Evolutionary conservation across 306 rosid genomes (phyloP).

Genomic region (Amphicarpaea edgeworthii): DNA sequence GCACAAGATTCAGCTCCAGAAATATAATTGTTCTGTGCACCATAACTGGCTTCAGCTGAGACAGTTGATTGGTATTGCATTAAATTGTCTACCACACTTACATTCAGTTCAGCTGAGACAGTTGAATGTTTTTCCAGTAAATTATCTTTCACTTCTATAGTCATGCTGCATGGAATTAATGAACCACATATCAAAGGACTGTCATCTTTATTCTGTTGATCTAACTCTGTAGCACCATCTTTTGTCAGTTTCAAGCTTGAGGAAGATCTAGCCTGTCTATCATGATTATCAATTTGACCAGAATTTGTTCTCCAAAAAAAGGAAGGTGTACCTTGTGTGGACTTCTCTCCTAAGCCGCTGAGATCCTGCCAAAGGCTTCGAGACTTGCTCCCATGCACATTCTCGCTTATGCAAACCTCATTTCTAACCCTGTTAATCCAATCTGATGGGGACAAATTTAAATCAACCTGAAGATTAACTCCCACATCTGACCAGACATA

Average conservation of each 20-base stretch:
- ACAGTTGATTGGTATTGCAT: slow-evolving; percentile 48
- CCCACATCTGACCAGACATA: slow-evolving; percentile 79
- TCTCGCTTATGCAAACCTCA: slow-evolving; percentile 61
- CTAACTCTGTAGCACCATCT: slow-evolving; percentile 43
- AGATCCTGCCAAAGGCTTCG: slow-evolving; percentile 59
- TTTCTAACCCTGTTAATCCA: slow-evolving; percentile 66
- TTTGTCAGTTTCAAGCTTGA: slow-evolving; percentile 47
- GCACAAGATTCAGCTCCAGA: slow-evolving; percentile 54
- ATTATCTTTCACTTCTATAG: slow-evolving; percentile 46
- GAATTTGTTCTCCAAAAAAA: slow-evolving; percentile 48
- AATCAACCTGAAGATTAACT: slow-evolving; percentile 71
- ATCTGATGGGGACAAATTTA: slow-evolving; percentile 72
- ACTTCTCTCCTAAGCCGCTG: slow-evolving; percentile 48
- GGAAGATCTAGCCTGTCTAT: slow-evolving; percentile 45
- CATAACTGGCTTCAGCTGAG: slow-evolving; percentile 51
- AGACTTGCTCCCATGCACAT: slow-evolving; percentile 47
- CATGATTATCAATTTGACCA: slow-evolving; percentile 41
- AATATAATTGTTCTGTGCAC: slow-evolving; percentile 36
- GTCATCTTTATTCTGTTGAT: slow-evolving; percentile 46
- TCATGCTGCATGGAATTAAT: slow-evolving; percentile 39
- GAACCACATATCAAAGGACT: slow-evolving; percentile 44
- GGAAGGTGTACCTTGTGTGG: slow-evolving; percentile 48
- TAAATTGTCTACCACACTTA: slow-evolving; percentile 49
- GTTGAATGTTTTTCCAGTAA: slow-evolving; percentile 50
- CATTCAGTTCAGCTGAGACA: slow-evolving; percentile 47